Evolutionary conservation across 495 filamentous ascomycete genomes (phyloP).

Genomic region (Xylaria curta): DNA sequence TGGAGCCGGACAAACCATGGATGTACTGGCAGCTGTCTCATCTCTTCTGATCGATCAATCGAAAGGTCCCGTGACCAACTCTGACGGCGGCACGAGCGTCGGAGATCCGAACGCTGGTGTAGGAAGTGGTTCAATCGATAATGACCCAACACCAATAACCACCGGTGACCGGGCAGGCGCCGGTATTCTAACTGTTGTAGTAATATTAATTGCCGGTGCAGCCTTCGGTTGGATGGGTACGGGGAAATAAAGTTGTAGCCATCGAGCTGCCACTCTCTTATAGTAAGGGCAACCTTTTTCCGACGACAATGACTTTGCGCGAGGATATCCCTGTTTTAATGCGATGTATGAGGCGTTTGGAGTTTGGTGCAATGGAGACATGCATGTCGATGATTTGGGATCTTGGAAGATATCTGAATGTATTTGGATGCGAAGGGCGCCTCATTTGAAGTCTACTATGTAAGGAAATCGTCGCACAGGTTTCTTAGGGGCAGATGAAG

Average conservation of each 20-base stretch:
- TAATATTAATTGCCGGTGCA: constrained; percentile 33
- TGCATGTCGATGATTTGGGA: not conserved
- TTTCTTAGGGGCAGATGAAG: not conserved
- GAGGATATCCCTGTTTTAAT: constrained; percentile 12
- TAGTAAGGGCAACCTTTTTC: not conserved
- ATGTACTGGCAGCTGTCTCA: constrained; percentile 55
- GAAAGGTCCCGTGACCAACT: constrained; percentile 55
- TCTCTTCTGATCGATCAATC: constrained; percentile 53
- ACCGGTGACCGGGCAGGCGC: constrained; percentile 63
- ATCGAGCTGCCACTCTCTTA: not conserved
- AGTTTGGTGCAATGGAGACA: not conserved
- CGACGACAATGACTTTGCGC: constrained; percentile 3
- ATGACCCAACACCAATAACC: constrained; percentile 47
- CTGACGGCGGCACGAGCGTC: constrained; percentile 64
- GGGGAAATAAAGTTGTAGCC: not conserved
- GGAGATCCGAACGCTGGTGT: constrained; percentile 65
- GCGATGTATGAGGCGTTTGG: not conserved
- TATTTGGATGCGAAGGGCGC: not conserved
- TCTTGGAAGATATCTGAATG: constrained; percentile 2
- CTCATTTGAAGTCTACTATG: not conserved
- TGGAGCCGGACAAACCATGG: constrained; percentile 65
- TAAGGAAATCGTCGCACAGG: not conserved
- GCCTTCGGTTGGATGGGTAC: constrained; percentile 43
- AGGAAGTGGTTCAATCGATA: constrained; percentile 32
- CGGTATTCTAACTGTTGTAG: constrained; percentile 59